Evolutionary conservation across 257 asterid species (phyloP).

Genomic region (Scutellaria galericulata): DNA sequence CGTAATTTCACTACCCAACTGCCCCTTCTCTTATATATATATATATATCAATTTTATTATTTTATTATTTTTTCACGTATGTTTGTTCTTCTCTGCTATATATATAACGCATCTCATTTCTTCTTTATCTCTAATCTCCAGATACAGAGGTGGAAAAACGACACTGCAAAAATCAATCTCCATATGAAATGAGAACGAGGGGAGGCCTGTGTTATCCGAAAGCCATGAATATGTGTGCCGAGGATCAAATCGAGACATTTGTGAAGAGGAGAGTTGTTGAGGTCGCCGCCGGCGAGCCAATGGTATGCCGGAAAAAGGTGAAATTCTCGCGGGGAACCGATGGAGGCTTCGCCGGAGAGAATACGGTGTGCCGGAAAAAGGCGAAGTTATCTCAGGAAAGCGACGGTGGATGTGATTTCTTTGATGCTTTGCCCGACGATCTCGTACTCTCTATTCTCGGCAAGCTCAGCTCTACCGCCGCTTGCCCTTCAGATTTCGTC

Average conservation of each 20-base stretch:
- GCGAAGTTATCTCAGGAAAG: too few species aligned
- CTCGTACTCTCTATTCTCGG: constrained; percentile 59
- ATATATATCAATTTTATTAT: neutral
- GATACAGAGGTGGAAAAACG: neutral
- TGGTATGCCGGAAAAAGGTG: constrained; percentile 41
- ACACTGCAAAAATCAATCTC: neutral
- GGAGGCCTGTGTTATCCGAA: constrained; percentile 58
- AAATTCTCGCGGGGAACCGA: constrained; percentile 38
- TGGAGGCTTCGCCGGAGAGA: too few species aligned
- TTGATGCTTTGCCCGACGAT: constrained; percentile 85
- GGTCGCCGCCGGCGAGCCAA: constrained; percentile 30
- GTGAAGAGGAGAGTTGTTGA: constrained; percentile 38
- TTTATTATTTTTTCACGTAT: constrained; percentile 23
- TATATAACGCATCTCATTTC: constrained; percentile 32
- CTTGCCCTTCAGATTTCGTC: constrained; percentile 67
- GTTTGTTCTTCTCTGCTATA: constrained; percentile 8
- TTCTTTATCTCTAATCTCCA: constrained; percentile 31
- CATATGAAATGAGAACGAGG: constrained; percentile 57
- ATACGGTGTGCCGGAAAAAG: too few species aligned
- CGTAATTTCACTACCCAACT: constrained; percentile 37
- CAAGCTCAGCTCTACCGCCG: constrained; percentile 63
- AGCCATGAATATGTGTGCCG: constrained; percentile 36
- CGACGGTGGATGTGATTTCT: constrained; percentile 44
- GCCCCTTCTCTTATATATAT: neutral
- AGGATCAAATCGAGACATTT: neutral